Conservation (phyloP, 1,284 basidiomycete species). For the Irpex rosettiformis region DNA sequence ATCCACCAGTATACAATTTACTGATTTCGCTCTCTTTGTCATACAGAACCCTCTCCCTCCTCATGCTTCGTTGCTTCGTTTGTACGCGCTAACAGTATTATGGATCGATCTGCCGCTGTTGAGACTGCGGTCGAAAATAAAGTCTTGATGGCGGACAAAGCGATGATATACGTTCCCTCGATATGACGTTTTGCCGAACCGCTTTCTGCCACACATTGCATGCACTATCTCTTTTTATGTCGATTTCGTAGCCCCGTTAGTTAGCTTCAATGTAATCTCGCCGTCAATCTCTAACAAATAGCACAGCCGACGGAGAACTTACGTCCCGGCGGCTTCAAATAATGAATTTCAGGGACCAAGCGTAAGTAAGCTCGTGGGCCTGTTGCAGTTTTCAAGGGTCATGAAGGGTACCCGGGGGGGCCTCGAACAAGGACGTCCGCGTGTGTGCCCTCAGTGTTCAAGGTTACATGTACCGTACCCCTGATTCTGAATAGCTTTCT, state of each 20-base stretch:
- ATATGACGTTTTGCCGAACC: background rate
- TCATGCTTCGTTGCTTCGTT: background rate
- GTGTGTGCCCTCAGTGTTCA: background rate
- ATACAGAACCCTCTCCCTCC: background rate
- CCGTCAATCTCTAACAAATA: background rate
- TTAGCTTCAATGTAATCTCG: background rate
- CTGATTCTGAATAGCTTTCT: background rate
- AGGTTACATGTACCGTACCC: background rate
- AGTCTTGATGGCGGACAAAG: background rate
- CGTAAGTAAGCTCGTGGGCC: too few relatives aligned
- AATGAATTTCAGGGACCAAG: too few relatives aligned
- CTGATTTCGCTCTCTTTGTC: background rate
- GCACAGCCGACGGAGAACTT: too few relatives aligned
- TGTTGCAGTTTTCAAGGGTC: too few relatives aligned
- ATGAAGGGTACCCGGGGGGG: too few relatives aligned
- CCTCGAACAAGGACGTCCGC: background rate
- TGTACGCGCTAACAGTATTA: too few relatives aligned
- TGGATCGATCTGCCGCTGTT: too few relatives aligned
- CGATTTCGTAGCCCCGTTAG: background rate
- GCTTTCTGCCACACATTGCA: background rate
- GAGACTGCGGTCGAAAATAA: background rate
- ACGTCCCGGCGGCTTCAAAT: background rate
- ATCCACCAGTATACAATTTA: too few relatives aligned
- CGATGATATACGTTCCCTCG: background rate
- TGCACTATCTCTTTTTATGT: background rate